Conservation (phyloP, 305 asterid genomes). For the Striga hermonthica region DNA sequence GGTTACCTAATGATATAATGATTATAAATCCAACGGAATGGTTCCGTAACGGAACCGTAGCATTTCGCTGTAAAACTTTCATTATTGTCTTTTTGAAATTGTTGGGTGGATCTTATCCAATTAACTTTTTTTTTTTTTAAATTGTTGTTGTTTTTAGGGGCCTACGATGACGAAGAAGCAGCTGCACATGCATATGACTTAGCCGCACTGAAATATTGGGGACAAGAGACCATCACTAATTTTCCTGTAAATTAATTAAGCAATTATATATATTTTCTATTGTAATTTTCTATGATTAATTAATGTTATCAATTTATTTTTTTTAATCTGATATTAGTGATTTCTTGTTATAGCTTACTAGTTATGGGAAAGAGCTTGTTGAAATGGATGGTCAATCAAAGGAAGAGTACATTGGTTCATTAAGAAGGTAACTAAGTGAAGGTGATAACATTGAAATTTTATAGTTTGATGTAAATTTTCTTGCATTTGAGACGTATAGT, state of each 20-base stretch:
- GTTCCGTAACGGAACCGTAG: too few relatives aligned
- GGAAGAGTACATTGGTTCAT: conserved; percentile 80
- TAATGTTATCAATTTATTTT: neutral
- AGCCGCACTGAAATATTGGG: conserved; percentile 96
- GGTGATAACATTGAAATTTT: neutral
- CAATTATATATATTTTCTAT: neutral
- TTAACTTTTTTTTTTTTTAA: conserved; percentile 15
- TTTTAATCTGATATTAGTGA: neutral
- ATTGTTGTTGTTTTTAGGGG: conserved; percentile 39
- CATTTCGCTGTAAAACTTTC: too few relatives aligned
- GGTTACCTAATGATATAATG: too few relatives aligned
- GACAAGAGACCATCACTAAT: conserved; percentile 71
- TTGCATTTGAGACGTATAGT: too few relatives aligned
- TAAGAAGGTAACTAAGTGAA: conserved; percentile 51
- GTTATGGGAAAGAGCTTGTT: conserved; percentile 53
- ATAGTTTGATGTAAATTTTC: neutral
- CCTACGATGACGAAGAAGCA: conserved; percentile 84
- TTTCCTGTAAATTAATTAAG: conserved; percentile 56
- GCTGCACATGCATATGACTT: conserved; percentile 93
- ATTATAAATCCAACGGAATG: too few relatives aligned
- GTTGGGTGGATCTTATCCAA: conserved; percentile 38
- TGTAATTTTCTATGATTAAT: neutral
- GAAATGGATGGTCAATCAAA: conserved; percentile 75
- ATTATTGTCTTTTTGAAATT: neutral
- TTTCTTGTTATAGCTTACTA: conserved; percentile 36